Base-by-base conservation (phyloP, 768 basidiomycete species). In the Pleurotus djamor region DNA sequence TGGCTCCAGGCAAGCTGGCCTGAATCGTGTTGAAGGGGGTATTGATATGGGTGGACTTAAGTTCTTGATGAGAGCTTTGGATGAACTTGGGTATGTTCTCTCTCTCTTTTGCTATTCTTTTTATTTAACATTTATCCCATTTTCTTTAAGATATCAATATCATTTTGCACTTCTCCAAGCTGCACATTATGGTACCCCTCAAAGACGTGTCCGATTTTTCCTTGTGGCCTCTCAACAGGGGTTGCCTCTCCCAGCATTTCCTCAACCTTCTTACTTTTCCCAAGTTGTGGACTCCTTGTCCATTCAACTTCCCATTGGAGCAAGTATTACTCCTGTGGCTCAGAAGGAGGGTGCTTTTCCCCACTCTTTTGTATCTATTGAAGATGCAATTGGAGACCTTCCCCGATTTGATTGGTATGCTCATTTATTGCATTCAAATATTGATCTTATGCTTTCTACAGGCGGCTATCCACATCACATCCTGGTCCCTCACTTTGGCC, bases 21-120 rank as follows among this genome's bases (percentile, higher is more conserved):
- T 63, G 34, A 71, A 89, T 69, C 65, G 72, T n/a, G 75, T 86
- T 0, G 77, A 75, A 47, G 89, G 88, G 10, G 89, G 88, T 0
- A 82, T 91, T 41, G 74, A 80, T n/a, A 83, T 83, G 79, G 92
- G 92, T 5, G 89, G 89, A 0, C 66, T 93, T 1, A 92, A 91
- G 68, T 77, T 93, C 14, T 65, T 92, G 16, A 66, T 84, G 0
- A 74, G 85, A 4, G 82, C 84, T 0, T 66, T 94, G 61, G 65
- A 86, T 4, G 82, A 85, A 34, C 83, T 94, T 82, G 79, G 79
- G 91, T 92, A 68, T 55, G 75, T 61, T 1, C 34, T 41, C 7
- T 34, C 36, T 47, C 50, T 21, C 10, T 12, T 5, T 60, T 32
- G 6, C 10, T 5, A 16, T 6, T 54, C 35, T 58, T 34, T 36